Conservation (phyloP, 140 eudicot species). For the Bidens hawaiensis region DNA sequence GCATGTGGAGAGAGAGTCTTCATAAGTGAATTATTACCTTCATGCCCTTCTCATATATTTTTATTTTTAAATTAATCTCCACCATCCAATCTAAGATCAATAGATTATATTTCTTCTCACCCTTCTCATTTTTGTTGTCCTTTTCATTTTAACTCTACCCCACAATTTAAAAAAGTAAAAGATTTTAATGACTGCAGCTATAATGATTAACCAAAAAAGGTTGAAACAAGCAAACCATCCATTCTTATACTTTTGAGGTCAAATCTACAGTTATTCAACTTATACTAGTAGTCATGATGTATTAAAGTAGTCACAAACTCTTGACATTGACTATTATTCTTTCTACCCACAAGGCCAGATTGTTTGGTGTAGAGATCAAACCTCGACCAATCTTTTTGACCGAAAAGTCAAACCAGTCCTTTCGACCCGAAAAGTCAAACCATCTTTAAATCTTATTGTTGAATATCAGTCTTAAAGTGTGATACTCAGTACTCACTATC, state of each 20-base stretch:
- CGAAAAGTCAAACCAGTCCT: too few species aligned
- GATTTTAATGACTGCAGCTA: neutral
- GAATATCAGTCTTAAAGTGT: neutral
- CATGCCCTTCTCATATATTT: too few species aligned
- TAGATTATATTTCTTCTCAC: too few species aligned
- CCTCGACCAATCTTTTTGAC: too few species aligned
- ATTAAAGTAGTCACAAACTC: neutral
- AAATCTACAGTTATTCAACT: neutral
- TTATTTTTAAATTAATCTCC: too few species aligned
- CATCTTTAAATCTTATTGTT: neutral
- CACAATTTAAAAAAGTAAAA: neutral
- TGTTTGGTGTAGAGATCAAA: neutral
- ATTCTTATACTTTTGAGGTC: constrained; percentile 1
- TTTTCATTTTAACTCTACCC: too few species aligned
- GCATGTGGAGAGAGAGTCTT: too few species aligned
- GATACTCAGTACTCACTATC: neutral
- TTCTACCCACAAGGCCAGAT: neutral
- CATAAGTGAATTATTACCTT: too few species aligned
- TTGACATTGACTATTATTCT: neutral
- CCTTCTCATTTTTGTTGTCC: too few species aligned
- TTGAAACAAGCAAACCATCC: neutral
- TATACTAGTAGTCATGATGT: neutral
- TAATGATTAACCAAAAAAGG: neutral
- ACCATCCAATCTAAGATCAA: too few species aligned
- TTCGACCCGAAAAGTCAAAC: too few species aligned